These are phyloP conservation scores for Pseudocercospora pini-densiflorae DNA, from an alignment of 2,329 filamentous ascomycete species.

Conservation along the genomic window DNA sequence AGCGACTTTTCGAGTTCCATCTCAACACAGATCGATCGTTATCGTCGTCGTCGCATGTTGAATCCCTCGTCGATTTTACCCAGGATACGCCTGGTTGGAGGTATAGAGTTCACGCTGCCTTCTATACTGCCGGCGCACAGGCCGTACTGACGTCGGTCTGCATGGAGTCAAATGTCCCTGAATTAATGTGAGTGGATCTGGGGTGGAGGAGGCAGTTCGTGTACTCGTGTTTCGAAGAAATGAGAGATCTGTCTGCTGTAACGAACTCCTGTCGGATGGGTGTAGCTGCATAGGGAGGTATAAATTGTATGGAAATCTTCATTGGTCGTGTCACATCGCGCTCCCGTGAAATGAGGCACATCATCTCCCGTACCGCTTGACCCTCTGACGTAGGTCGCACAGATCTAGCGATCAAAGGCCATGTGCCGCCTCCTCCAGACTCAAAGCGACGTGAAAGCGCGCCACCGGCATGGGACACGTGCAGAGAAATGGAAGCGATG, in stretches of 20 bases:
- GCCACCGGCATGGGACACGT: constrained; percentile 8
- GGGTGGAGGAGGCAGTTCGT: neutral
- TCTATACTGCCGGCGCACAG: neutral
- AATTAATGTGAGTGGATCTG: neutral
- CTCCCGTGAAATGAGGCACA: neutral
- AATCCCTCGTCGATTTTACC: neutral
- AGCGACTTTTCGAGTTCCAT: neutral
- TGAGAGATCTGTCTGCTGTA: neutral
- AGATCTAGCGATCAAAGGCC: constrained; percentile 4
- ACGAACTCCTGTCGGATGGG: neutral
- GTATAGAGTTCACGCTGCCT: neutral
- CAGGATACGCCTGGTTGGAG: neutral
- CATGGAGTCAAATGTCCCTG: neutral
- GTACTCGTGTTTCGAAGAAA: constrained; percentile 2
- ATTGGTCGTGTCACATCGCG: neutral
- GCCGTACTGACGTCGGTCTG: neutral
- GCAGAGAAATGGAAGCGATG: neutral
- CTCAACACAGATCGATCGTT: neutral
- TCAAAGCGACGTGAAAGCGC: neutral
- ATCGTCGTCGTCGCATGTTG: neutral
- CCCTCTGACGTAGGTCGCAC: neutral
- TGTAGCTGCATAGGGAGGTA: neutral
- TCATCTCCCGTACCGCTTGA: neutral
- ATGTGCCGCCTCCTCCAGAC: neutral
- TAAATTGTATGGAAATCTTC: neutral